Percentiles rank a stretch among this genome's conserved stretches.
phyloP scores from a whole-genome alignment of 169 alveolate species.

The Cystoisospora suis region DNA sequence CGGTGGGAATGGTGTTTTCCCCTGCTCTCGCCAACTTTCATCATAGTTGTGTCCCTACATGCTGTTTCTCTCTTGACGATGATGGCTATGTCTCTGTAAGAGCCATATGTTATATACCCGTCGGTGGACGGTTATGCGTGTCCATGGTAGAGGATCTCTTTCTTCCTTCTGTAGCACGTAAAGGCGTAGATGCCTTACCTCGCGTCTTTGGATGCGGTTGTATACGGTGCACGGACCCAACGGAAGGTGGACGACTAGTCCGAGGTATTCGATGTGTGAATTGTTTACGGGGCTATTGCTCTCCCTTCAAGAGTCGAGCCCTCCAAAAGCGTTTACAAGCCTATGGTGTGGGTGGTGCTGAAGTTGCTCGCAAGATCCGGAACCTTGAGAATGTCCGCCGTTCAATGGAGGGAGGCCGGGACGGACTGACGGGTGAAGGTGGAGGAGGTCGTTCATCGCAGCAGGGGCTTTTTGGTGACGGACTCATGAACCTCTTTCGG shows the following conservation, averaged over 20 bases:
- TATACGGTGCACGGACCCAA: conserved; percentile 76
- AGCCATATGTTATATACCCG: conserved; percentile 81
- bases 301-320: conserved; percentile 62
- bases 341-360: conserved; percentile 53
- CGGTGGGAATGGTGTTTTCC: conserved; percentile 81
- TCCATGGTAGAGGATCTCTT: conserved; percentile 81
- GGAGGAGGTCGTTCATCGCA: background rate
- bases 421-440: background rate
- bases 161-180: conserved; percentile 79
- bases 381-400: background rate
- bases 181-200: conserved; percentile 68
- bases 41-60: conserved; percentile 86
- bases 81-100: conserved; percentile 81
- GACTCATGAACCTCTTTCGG: background rate
- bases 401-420: background rate
- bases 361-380: background rate
- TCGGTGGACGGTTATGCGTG: conserved; percentile 80
- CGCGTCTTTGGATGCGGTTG: conserved; percentile 81
- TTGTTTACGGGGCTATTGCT: conserved; percentile 77
- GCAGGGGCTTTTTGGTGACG: background rate
- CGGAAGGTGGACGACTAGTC: conserved; percentile 75
- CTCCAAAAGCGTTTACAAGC: conserved; percentile 65
- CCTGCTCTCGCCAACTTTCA: conserved; percentile 73
- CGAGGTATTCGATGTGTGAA: conserved; percentile 79
- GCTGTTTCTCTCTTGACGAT: conserved; percentile 76